Base-by-base conservation (phyloP, 1,284 basidiomycete genomes). In the Flammula alnicola region DNA sequence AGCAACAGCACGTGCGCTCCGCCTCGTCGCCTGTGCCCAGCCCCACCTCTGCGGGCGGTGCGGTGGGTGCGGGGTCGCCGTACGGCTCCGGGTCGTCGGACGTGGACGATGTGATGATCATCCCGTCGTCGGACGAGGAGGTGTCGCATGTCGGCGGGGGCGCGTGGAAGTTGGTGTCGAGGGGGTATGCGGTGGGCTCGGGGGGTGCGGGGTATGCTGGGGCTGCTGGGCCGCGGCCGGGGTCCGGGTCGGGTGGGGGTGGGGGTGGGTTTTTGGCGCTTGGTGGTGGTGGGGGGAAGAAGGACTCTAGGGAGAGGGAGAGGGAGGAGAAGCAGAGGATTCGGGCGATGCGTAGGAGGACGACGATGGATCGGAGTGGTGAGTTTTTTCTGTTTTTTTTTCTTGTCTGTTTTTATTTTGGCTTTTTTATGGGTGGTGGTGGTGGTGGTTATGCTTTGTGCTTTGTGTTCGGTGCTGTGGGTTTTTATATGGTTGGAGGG, bases 321-420 rank as follows among this genome's bases (percentile, higher is more conserved):
- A 58, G 53, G 49, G 54, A 56, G 33, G 59, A 59, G 33, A 72
- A 70, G 49, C 67, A 67, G 35, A 56, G 58, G 49, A 62, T 70
- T 53, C 72, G 71, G 58, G 67, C 80, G 59, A 70, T 72, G 55
- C 67, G 83, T 44, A 70, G 83, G 49, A 72, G 81, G 56, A 85
- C 81, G 41, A 82, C 80, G 22, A 70, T 80, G 49, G 79, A 82
- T 56, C 72, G 77, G 58, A 73, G 68, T 57, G 77, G 80, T 81
- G 63, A 60, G 77, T 67, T 59, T 43, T 32, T 39, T 43, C 37
- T 45, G 20, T 36, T 52, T 39, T 46, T 19, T 36, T 44, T 36
- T 29, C 16, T n/a, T n/a, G n/a, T n/a, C n/a, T n/a, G n/a, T n/a
- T n/a, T n/a, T n/a, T n/a, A n/a, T n/a, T n/a, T n/a, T n/a, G n/a